Conservation (phyloP, 805 yeast genomes). For the Metschnikowia henanensis region DNA sequence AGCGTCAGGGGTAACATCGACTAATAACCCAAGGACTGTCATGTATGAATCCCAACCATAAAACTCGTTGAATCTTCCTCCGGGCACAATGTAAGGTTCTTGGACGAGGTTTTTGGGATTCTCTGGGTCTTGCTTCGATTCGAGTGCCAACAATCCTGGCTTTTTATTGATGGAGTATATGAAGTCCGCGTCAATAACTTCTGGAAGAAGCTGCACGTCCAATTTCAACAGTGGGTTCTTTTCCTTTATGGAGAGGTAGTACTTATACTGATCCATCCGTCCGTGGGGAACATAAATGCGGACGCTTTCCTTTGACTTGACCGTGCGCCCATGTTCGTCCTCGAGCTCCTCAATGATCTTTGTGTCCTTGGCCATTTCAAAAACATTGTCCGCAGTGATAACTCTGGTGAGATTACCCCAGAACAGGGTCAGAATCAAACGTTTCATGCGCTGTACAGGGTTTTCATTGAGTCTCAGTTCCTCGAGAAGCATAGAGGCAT, state of each 20-base stretch:
- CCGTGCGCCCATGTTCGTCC: constrained; percentile 31
- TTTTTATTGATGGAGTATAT: constrained; percentile 73
- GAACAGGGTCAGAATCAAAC: constrained; percentile 74
- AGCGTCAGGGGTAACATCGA: constrained; percentile 41
- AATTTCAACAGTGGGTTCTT: constrained; percentile 56
- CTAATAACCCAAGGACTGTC: constrained; percentile 79
- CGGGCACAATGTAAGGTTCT: constrained; percentile 92
- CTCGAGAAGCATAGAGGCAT: constrained; percentile 75
- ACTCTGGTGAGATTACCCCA: constrained; percentile 80
- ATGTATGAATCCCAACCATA: constrained; percentile 99
- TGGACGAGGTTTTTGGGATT: constrained; percentile 56
- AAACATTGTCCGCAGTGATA: constrained; percentile 60
- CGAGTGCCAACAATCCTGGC: constrained; percentile 87
- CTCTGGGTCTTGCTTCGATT: constrained; percentile 58
- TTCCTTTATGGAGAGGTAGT: constrained; percentile 54
- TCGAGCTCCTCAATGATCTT: constrained; percentile 58
- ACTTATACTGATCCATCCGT: constrained; percentile 71
- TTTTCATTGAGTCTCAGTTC: constrained; percentile 84
- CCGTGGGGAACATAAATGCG: constrained; percentile 75
- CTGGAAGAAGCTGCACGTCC: constrained; percentile 77
- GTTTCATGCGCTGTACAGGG: constrained; percentile 74
- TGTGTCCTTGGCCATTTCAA: constrained; percentile 73
- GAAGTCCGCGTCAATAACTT: constrained; percentile 70
- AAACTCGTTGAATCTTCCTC: constrained; percentile 94
- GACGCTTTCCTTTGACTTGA: constrained; percentile 54